Evolutionary conservation across 352 stramenopile species (phyloP), one percentile per base, ranked within the genome.

Genomic region (Globisporangium emineosum): DNA sequence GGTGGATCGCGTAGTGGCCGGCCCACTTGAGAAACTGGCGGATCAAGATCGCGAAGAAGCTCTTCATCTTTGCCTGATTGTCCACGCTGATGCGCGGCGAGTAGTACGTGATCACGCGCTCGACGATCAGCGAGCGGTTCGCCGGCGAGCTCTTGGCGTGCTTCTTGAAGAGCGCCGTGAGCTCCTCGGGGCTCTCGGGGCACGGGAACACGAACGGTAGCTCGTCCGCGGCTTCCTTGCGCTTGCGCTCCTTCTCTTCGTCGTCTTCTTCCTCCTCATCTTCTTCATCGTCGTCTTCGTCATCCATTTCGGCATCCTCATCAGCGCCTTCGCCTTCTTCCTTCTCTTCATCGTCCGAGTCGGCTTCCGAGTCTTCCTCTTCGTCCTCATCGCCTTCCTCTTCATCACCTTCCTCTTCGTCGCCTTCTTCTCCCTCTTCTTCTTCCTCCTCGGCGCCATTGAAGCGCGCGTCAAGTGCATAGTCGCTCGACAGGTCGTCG

Each of bases 151-250:
- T 89, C 19, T 79, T 82, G 6, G 91, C 93, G 74, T 98, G 86
- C 58, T 84, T 62, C 42, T 86, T 83, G 67, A 99, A 98, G 13
- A 98, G 70, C 49, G 79, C 77, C 23, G 87, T 72, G 27, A 99
- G 78, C 8, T 96, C 90, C 43, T 98, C 93, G 2, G 96, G 79
- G 23, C 90, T 96, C 62, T 94, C 91, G 0, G 95, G 93, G 27
- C 95, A 98, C 59, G 95, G 83, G 66, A 99, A 98, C 42, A 98
- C 93, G 69, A 97, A 98, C 50, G 96, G 96, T 57, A 99, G 96
- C 64, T 97, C 83, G 3, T 85, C 79, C 29, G 67, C 65, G 1
- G 77, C 75, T 30, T 76, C 75, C 37, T 84, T 43, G 17, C 69
- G 75, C 88, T 76, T 70, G 29, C 71, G 73, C 47, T 76, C 72